phyloP scores from a whole-genome alignment of 164 flowering plant species.

The Platanus orientalis region DNA sequence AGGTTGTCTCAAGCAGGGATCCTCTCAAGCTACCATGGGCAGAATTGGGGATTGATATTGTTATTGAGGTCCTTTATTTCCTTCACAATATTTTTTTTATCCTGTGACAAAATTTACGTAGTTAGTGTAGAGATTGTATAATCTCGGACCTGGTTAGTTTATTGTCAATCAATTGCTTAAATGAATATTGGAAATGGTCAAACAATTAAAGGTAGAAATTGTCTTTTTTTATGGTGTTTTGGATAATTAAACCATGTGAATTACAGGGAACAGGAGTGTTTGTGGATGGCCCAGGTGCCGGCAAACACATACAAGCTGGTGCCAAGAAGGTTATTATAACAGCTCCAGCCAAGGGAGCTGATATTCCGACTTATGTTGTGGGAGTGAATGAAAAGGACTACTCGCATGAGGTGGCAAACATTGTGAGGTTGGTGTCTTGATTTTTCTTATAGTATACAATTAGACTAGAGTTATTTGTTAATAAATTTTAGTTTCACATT shows the following conservation, averaged over 20 bases:
- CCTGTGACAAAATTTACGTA: no score
- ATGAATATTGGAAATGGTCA: no score
- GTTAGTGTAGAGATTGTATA: no score
- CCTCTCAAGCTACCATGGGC: conserved; percentile 97
- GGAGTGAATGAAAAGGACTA: conserved; percentile 93
- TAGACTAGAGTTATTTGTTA: background rate
- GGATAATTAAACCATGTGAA: no score
- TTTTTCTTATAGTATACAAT: background rate
- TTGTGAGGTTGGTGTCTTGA: conserved; percentile 53
- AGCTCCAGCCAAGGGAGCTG: conserved; percentile 98
- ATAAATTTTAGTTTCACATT: no score
- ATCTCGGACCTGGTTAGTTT: no score
- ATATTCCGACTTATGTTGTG: conserved; percentile 92
- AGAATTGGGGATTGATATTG: conserved; percentile 94
- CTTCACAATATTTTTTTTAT: no score
- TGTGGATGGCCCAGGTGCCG: conserved; percentile 98
- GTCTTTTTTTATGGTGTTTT: no score
- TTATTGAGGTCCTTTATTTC: conserved; percentile 64
- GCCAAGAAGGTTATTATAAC: conserved; percentile 97
- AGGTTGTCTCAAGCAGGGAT: conserved; percentile 94
- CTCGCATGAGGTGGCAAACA: conserved; percentile 68
- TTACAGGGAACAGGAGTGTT: conserved; percentile 94
- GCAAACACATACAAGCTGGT: conserved; percentile 98
- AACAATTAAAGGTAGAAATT: no score
- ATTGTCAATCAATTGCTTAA: no score